These are phyloP conservation scores for Chlamydomonas sp. DNA, from an alignment of 139 green algal genomes.

Conservation along the genomic window DNA sequence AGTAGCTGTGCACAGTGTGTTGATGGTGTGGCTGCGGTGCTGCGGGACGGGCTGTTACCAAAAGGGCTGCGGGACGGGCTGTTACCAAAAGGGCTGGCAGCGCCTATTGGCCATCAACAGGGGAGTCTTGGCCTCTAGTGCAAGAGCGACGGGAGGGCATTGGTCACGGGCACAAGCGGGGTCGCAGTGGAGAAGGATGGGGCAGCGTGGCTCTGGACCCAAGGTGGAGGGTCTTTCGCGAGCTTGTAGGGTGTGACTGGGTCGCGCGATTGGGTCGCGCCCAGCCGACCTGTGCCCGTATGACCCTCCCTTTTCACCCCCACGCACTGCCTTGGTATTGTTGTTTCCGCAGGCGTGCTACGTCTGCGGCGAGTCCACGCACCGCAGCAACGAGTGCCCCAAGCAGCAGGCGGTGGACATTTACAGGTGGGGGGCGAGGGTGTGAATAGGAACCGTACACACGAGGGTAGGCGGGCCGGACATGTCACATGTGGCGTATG, in stretches of 20 bases:
- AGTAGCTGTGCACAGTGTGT: background rate
- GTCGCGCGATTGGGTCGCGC: too few species aligned
- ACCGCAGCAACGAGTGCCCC: slow-evolving; percentile 63
- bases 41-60: background rate
- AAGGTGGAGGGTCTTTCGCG: too few species aligned
- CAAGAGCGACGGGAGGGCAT: too few species aligned
- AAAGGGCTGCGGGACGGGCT: background rate
- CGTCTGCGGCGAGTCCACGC: slow-evolving; percentile 61
- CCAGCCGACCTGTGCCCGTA: background rate
- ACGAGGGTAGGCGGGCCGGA: background rate
- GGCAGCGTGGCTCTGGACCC: too few species aligned
- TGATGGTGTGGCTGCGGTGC: too few species aligned
- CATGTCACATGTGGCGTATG: too few species aligned
- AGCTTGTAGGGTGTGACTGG: too few species aligned
- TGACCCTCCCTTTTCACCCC: background rate
- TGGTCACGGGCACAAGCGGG: too few species aligned
- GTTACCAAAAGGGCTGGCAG: background rate
- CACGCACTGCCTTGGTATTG: background rate
- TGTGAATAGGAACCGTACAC: background rate
- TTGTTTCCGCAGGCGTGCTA: slow-evolving; percentile 48
- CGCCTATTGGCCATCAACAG: too few species aligned
- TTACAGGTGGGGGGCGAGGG: slow-evolving; percentile 18
- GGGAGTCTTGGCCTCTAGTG: too few species aligned
- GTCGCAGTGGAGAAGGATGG: too few species aligned
- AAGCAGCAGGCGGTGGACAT: slow-evolving; percentile 49